phyloP scores from a whole-genome alignment of 2,329 filamentous ascomycete species.

The Pyrenochaeta sp. region DNA sequence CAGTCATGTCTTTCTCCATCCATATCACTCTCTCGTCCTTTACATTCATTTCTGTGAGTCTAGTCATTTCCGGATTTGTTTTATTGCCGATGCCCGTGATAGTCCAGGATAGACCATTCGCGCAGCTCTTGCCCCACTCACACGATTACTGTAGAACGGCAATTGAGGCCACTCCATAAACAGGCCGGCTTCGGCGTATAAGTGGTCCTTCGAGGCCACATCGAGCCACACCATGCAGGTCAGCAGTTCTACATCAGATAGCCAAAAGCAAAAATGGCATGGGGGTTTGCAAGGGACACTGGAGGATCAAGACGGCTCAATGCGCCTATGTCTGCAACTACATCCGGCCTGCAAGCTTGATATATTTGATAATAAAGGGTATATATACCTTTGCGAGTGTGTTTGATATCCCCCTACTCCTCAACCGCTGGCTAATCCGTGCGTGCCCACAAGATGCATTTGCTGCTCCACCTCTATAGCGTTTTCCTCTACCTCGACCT shows the following conservation, averaged over 20 bases:
- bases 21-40: not conserved
- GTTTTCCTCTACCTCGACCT: not conserved
- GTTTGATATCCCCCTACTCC: too few species aligned
- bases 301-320: conserved; percentile 1
- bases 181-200: not conserved
- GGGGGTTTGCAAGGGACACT: not conserved
- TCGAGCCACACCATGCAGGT: not conserved
- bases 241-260: not conserved
- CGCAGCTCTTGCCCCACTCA: not conserved
- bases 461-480: not conserved
- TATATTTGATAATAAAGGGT: not conserved
- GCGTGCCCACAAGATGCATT: not conserved
- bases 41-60: not conserved
- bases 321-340: conserved; percentile 2
- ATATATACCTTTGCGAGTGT: too few species aligned
- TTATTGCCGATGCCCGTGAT: not conserved
- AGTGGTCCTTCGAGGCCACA: not conserved
- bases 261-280: not conserved
- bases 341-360: not conserved
- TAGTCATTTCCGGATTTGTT: not conserved
- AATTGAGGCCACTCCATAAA: not conserved
- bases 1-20: not conserved
- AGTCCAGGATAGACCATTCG: not conserved
- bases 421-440: not conserved
- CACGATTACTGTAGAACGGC: not conserved